Percentiles rank a stretch among this genome's conserved stretches.
Conservation (phyloP, 768 basidiomycete genomes). For the Solioccasus polychromus region DNA sequence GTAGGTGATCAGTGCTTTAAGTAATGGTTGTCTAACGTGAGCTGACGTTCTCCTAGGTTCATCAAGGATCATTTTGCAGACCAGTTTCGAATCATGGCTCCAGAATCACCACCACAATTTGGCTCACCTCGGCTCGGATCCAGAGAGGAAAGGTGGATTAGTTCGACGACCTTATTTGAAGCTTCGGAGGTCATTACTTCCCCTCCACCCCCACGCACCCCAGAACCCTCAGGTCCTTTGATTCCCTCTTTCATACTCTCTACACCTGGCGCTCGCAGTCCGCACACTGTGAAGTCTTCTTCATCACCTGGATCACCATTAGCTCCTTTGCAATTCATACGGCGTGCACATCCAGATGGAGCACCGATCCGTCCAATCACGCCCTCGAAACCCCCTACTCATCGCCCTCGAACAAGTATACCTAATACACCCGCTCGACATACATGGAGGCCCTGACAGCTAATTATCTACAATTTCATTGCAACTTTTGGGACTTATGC, state of each 20-base stretch:
- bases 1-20: conserved; percentile 50
- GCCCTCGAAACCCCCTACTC: conserved; percentile 58
- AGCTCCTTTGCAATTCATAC: conserved; percentile 80
- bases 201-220: conserved; percentile 54
- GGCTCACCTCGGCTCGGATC: conserved; percentile 37
- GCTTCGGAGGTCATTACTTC: conserved; percentile 39
- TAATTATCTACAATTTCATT: conserved; percentile 15
- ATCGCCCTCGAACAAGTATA: conserved; percentile 41
- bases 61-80: conserved; percentile 85
- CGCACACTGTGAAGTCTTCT: conserved; percentile 47
- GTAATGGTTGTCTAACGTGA: not conserved
- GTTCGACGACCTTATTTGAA: conserved; percentile 67
- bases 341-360: conserved; percentile 67
- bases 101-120: conserved; percentile 55
- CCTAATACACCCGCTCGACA: conserved; percentile 48
- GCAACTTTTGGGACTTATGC: conserved; percentile 18
- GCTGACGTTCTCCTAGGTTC: conserved; percentile 51
- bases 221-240: conserved; percentile 56
- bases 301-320: conserved; percentile 70
- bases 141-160: conserved; percentile 81
- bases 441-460: conserved; percentile 62
- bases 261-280: conserved; percentile 45
- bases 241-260: conserved; percentile 68
- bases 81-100: conserved; percentile 66
- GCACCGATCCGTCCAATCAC: conserved; percentile 53